phyloP scores from a whole-genome alignment of 75 land plant genomes.

The Picea glauca region DNA sequence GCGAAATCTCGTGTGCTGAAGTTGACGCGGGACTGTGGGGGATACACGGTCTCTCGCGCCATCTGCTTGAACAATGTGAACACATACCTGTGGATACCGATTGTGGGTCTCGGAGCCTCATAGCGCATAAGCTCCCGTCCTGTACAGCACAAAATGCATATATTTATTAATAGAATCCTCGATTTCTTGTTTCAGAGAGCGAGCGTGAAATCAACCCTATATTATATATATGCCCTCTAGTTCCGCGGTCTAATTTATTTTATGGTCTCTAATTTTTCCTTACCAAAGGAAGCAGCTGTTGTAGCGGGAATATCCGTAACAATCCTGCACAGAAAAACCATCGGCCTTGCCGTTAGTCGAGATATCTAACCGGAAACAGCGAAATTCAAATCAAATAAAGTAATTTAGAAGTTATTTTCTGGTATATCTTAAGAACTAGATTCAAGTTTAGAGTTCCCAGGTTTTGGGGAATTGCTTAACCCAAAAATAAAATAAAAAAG shows the following conservation, averaged over 20 bases:
- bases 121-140: conserved; percentile 43
- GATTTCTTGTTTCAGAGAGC: too few relatives aligned
- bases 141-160: conserved; percentile 1
- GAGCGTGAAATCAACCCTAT: too few relatives aligned
- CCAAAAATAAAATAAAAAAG: too few relatives aligned
- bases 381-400: background rate
- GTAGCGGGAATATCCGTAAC: conserved; percentile 58
- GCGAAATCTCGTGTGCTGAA: conserved; percentile 51
- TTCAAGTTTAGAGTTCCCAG: too few relatives aligned
- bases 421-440: too few relatives aligned
- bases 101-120: conserved; percentile 34
- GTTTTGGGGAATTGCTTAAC: too few relatives aligned
- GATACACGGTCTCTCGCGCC: conserved; percentile 28
- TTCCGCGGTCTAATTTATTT: background rate
- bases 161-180: too few relatives aligned
- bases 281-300: conserved; percentile 26
- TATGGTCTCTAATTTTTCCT: background rate
- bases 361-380: background rate
- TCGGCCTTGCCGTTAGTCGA: background rate
- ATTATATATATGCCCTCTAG: too few relatives aligned
- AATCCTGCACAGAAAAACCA: conserved; percentile 27
- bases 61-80: conserved; percentile 40
- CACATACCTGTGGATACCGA: conserved; percentile 45
- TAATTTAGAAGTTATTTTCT: background rate
- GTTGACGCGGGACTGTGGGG: conserved; percentile 43